These are phyloP conservation scores for Zymoseptoria ardabiliae DNA, from an alignment of 2,329 filamentous ascomycete genomes.

Conservation along the genomic window DNA sequence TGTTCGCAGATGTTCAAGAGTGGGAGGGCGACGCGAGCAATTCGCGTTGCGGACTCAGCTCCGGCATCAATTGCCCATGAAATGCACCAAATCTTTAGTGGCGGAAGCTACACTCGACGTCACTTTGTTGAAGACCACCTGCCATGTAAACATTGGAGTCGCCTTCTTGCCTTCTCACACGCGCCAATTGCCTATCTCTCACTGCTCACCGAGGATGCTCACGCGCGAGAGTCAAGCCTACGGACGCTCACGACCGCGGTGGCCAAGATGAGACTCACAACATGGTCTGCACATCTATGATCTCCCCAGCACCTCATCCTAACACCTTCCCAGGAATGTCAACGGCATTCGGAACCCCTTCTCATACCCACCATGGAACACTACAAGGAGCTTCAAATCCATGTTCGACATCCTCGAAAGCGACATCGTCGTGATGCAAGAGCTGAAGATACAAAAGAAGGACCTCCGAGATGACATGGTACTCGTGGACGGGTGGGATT, in stretches of 20 bases:
- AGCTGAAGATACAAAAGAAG: constrained; percentile 91
- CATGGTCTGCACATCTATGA: constrained; percentile 22
- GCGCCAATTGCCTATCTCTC: not conserved
- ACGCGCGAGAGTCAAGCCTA: not conserved
- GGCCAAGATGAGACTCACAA: constrained; percentile 32
- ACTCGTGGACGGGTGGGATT: constrained; percentile 88
- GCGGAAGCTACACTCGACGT: not conserved
- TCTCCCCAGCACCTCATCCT: not conserved
- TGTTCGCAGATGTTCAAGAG: not conserved
- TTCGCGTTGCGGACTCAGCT: not conserved
- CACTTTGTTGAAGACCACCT: not conserved
- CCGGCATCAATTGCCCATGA: not conserved
- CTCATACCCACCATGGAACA: constrained; percentile 46
- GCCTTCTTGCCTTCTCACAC: not conserved
- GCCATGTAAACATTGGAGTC: not conserved
- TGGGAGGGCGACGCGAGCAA: no score
- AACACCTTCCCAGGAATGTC: constrained; percentile 39
- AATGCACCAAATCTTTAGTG: not conserved
- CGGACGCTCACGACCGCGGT: not conserved
- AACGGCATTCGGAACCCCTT: constrained; percentile 50
- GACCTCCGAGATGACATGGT: constrained; percentile 95
- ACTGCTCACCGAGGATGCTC: not conserved
- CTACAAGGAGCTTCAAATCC: constrained; percentile 43
- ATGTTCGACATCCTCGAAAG: constrained; percentile 94
- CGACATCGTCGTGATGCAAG: constrained; percentile 92